phyloP scores from a whole-genome alignment of 2,329 filamentous ascomycete genomes.

The Paecilomyces sp. region DNA sequence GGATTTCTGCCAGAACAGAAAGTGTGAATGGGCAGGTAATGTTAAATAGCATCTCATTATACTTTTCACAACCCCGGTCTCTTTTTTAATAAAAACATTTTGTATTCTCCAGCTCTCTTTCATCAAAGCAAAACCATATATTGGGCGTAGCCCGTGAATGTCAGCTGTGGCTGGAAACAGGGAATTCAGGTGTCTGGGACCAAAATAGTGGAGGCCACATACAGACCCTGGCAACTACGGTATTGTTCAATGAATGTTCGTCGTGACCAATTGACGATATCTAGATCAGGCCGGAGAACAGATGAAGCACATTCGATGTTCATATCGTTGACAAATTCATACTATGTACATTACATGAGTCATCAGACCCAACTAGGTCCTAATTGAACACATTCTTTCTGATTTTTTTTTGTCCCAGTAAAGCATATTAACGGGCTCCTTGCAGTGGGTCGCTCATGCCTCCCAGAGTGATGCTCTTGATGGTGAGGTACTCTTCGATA shows the following conservation, averaged over 20 bases:
- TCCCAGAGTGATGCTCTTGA: conserved; percentile 10
- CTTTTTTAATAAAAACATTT: too few species aligned
- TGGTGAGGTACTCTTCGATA: conserved; percentile 24
- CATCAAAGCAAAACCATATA: too few species aligned
- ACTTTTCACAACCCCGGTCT: too few species aligned
- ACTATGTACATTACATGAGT: neutral
- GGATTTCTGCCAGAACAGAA: too few species aligned
- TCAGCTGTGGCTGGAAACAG: too few species aligned
- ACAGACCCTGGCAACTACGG: neutral
- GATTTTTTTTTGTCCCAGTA: neutral
- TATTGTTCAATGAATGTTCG: neutral
- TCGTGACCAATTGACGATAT: too few species aligned
- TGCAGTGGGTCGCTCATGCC: neutral
- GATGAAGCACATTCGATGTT: neutral
- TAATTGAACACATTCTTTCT: neutral
- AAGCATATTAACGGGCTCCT: neutral
- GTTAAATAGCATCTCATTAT: too few species aligned
- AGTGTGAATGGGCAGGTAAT: too few species aligned
- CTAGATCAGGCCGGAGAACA: neutral
- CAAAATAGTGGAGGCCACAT: too few species aligned
- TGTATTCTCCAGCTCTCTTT: too few species aligned
- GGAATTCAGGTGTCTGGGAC: too few species aligned
- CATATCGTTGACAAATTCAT: neutral
- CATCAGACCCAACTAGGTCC: neutral
- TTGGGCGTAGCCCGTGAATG: too few species aligned